Base-by-base conservation (phyloP, 306 rosid species). In the Trifolium subterraneum region DNA sequence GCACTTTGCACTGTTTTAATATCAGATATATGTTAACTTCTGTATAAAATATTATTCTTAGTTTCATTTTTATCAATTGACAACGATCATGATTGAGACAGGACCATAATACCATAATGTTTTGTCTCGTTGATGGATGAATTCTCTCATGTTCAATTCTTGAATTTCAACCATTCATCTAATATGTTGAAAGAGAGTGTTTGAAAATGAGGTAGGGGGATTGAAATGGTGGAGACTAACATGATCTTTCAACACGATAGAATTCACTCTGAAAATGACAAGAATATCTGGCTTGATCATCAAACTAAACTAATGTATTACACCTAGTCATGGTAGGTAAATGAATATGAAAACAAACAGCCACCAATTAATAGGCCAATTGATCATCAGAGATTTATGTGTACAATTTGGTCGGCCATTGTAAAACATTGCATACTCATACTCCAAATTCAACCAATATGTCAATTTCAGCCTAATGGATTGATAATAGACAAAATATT, bases 321-420 rank as follows among this genome's bases (percentile, higher is more conserved):
- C 6, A 29, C 33, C 1, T 29, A 4, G 8, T 15, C 20, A 48
- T 48, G 20, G 55, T 48, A n/a, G 29, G 31, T 51, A 51, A 22
- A 23, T 20, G 61, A 54, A 22, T 54, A 31, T 54, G 61, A 54
- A 54, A 54, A 15, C 61, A 54, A 54, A 44, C 50, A 44, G 7
- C 6, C 16, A 44, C 16, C 50, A 44, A 20, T 54, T 20, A 9
- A 54, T 10, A 4, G 15, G 10, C 15, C 7, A 61, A 61, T 31
- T 33, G 44, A 35, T 61, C 8, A 10, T 61, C 15, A 35, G 54
- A 12, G 23, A 55, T 4, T 38, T 4, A 29, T 59, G 2, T 35
- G 67, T 62, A 15, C 45, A 62, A n/a, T 35, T 9, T 58, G 52
- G 61, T 77, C 67, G 71, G 76, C 64, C 56, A 67, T 19, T 15